phyloP scores from a whole-genome alignment of 768 basidiomycete species.

The Tricholoma matsutake region DNA sequence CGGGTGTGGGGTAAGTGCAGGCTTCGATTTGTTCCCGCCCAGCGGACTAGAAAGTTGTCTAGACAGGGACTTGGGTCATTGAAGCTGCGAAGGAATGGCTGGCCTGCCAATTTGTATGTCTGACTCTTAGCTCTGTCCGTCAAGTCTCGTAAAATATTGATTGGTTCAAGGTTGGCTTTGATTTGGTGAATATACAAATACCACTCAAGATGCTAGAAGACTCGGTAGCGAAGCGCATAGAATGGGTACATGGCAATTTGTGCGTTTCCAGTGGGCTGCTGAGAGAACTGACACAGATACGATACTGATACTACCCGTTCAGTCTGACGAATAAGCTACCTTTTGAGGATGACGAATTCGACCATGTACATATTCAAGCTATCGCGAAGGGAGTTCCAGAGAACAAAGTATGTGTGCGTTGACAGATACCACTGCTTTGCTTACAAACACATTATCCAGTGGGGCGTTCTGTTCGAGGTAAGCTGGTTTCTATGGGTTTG shows the following conservation, averaged over 20 bases:
- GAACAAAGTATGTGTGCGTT: slow-evolving; percentile 53
- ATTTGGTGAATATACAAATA: slow-evolving; percentile 73
- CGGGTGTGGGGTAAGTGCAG: slow-evolving; percentile 63
- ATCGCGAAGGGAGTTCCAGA: slow-evolving; percentile 71
- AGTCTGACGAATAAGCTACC: slow-evolving; percentile 76
- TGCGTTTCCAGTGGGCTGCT: slow-evolving; percentile 24
- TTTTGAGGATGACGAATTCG: slow-evolving; percentile 81
- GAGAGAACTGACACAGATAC: slow-evolving; percentile 1
- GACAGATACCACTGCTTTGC: slow-evolving; percentile 3
- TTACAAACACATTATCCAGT: slow-evolving; percentile 36
- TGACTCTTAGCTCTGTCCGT: background rate
- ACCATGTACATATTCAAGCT: slow-evolving; percentile 70
- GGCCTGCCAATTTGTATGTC: slow-evolving; percentile 59
- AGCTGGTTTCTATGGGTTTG: slow-evolving; percentile 7
- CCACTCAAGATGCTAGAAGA: slow-evolving; percentile 49
- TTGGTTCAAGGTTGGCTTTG: slow-evolving; percentile 63
- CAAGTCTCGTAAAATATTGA: background rate
- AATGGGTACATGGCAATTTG: slow-evolving; percentile 81
- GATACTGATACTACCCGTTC: slow-evolving; percentile 4
- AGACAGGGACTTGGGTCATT: slow-evolving; percentile 71
- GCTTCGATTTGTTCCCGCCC: slow-evolving; percentile 2
- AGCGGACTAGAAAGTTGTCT: slow-evolving; percentile 1
- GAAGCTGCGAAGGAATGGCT: slow-evolving; percentile 74
- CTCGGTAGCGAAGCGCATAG: slow-evolving; percentile 53
- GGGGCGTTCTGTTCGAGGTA: slow-evolving; percentile 68